A percentile compares a stretch with the other conserved stretches of the same genome.
Conservation (phyloP, 805 yeast species). For the Suhomyces pyralidae region DNA sequence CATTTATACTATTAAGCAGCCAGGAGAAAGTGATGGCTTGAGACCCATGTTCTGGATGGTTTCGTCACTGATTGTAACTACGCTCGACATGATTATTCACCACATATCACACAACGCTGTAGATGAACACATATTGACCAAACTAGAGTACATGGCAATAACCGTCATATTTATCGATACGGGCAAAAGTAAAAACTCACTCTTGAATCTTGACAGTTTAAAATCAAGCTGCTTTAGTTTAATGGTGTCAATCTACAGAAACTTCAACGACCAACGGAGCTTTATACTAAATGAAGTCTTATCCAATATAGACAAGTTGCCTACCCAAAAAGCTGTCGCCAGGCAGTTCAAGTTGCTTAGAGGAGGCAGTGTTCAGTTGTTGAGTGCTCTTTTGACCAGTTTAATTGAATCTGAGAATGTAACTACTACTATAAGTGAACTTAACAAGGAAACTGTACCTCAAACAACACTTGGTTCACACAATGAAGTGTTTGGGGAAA, state of each 20-base stretch:
- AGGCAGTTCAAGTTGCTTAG: constrained; percentile 42
- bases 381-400: constrained; percentile 44
- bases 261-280: constrained; percentile 48
- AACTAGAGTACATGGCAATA: constrained; percentile 52
- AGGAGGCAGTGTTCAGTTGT: constrained; percentile 49
- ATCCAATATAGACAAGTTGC: constrained; percentile 47
- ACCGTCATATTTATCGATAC: constrained; percentile 40
- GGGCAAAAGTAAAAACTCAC: constrained; percentile 16
- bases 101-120: constrained; percentile 12
- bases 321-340: constrained; percentile 42
- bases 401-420: constrained; percentile 27
- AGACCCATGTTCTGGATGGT: constrained; percentile 10
- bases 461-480: no score
- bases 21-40: not conserved
- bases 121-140: constrained; percentile 54
- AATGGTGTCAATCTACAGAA: constrained; percentile 35
- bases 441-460: no score
- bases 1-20: not conserved
- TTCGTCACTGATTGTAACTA: constrained; percentile 11
- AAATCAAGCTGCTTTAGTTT: constrained; percentile 27
- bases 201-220: constrained; percentile 25
- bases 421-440: not conserved
- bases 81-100: constrained; percentile 8
- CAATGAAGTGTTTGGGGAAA: not conserved
- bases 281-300: constrained; percentile 63